These are phyloP conservation scores for Priceomyces fermenticarens DNA, from an alignment of 805 yeast species.

Conservation along the genomic window DNA sequence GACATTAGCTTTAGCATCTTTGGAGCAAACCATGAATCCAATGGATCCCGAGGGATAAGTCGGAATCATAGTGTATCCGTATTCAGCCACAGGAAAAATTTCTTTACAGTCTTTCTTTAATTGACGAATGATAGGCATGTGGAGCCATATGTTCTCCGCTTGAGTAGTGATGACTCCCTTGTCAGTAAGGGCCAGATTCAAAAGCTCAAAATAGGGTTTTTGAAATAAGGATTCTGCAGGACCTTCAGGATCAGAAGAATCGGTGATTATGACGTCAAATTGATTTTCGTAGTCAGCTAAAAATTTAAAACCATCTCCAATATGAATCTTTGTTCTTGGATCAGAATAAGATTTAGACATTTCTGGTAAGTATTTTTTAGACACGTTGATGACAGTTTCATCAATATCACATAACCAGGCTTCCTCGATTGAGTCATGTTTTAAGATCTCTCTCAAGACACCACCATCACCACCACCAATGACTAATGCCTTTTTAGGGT, in stretches of 20 bases:
- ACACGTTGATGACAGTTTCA: conserved; percentile 83
- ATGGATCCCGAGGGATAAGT: conserved; percentile 97
- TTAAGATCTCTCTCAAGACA: conserved; percentile 90
- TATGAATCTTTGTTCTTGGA: conserved; percentile 86
- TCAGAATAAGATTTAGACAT: conserved; percentile 82
- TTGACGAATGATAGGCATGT: conserved; percentile 76
- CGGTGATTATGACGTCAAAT: conserved; percentile 94
- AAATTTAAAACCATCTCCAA: conserved; percentile 98
- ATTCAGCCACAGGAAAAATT: conserved; percentile 89
- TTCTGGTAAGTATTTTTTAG: conserved; percentile 84
- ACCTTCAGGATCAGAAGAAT: conserved; percentile 97
- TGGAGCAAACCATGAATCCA: conserved; percentile 96
- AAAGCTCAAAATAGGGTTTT: conserved; percentile 82
- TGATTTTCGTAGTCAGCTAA: conserved; percentile 77
- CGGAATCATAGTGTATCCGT: conserved; percentile 90
- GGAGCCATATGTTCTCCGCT: conserved; percentile 94
- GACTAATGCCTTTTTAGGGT: conserved; percentile 90
- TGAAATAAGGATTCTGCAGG: conserved; percentile 95
- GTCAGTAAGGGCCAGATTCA: conserved; percentile 84
- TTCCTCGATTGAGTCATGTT: conserved; percentile 82
- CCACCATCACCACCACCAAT: conserved; percentile 99
- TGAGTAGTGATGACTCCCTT: conserved; percentile 92
- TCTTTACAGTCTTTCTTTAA: conserved; percentile 77
- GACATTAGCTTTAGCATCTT: conserved; percentile 64
- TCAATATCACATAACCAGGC: conserved; percentile 94